Conservation (phyloP, 1,284 basidiomycete genomes). For the Athelia psychrophila region DNA sequence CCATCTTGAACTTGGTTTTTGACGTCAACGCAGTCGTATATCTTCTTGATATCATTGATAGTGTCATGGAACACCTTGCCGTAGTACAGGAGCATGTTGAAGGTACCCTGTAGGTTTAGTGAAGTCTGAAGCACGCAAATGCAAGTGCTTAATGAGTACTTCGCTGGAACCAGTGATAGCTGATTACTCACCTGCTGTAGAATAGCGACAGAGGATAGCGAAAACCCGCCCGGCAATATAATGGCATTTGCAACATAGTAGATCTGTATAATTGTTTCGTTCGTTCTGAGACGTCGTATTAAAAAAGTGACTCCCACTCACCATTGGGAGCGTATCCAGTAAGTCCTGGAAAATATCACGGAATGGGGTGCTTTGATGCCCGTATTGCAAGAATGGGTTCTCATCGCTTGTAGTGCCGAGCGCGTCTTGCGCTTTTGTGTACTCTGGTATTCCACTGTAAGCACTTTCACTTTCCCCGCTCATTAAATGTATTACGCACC, state of each 20-base stretch:
- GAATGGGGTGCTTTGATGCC: background rate
- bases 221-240: background rate
- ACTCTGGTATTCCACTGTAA: background rate
- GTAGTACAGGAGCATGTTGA: background rate
- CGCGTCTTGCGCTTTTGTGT: background rate
- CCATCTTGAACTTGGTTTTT: background rate
- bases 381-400: background rate
- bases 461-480: background rate
- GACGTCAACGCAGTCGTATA: background rate
- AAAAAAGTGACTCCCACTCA: background rate
- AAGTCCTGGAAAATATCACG: background rate
- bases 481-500: conserved; percentile 3
- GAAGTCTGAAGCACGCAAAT: background rate
- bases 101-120: background rate
- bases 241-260: conserved; percentile 1
- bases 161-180: no score
- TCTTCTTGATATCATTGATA: background rate
- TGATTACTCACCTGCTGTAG: no score
- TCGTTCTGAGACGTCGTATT: background rate
- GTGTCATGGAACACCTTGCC: background rate
- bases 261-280: background rate
- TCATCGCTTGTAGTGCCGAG: background rate
- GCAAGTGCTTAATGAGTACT: background rate
- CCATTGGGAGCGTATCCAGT: background rate
- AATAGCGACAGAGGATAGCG: background rate